phyloP scores from a whole-genome alignment of 176 grass and related monocot species.

The Phragmites australis region DNA sequence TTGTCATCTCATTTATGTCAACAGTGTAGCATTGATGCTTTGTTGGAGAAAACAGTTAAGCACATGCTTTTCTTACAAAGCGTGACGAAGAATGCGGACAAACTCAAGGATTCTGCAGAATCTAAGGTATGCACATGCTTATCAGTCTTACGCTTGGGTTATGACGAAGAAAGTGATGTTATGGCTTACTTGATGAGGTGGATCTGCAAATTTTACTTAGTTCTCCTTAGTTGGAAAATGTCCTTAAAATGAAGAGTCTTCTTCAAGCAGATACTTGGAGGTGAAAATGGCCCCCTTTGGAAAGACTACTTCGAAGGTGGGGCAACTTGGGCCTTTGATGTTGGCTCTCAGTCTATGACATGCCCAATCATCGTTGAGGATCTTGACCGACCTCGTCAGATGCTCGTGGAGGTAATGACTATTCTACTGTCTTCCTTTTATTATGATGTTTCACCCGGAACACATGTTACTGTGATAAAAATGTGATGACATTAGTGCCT shows the following conservation, averaged over 20 bases:
- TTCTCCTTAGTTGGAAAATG: neutral
- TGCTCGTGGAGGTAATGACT: conserved; percentile 75
- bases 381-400: conserved; percentile 75
- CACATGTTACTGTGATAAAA: neutral
- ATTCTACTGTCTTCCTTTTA: conserved; percentile 16
- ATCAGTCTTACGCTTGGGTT: conserved; percentile 11
- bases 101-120: conserved; percentile 68
- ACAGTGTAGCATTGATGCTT: conserved; percentile 87
- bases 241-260: conserved; percentile 26
- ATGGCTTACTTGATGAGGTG: neutral
- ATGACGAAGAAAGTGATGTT: conserved; percentile 15
- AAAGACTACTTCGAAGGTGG: conserved; percentile 85
- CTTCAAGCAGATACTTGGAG: conserved; percentile 55
- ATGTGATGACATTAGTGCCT: conserved; percentile 24
- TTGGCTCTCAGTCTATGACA: conserved; percentile 75
- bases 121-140: conserved; percentile 55
- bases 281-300: conserved; percentile 62
- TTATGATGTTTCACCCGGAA: neutral
- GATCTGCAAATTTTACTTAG: conserved; percentile 14
- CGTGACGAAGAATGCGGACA: conserved; percentile 70
- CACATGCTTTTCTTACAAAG: conserved; percentile 94
- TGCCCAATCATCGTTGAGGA: conserved; percentile 83
- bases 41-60: conserved; percentile 85
- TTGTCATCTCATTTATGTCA: conserved; percentile 40
- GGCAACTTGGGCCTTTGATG: conserved; percentile 87